These are phyloP conservation scores for Anthoceros angustus DNA, from an alignment of 225 moss, liverwort and hornwort genomes.

Conservation along the genomic window DNA sequence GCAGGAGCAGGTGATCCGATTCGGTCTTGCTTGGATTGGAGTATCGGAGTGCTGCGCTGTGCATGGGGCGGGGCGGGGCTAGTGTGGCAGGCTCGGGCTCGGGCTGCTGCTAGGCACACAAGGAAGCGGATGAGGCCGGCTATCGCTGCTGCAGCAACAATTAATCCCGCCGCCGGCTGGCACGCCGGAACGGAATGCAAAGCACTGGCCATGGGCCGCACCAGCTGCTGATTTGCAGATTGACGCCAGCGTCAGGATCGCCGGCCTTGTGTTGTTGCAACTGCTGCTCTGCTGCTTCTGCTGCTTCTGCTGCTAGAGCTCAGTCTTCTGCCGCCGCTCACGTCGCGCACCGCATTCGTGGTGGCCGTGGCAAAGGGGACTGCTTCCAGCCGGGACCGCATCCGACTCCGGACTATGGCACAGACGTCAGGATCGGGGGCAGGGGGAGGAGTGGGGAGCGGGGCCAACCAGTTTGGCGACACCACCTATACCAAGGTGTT, in stretches of 20 bases:
- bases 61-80: no score
- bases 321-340: no score
- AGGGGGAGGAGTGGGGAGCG: conserved; percentile 50
- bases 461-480: conserved; percentile 70
- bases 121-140: no score
- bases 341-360: no score
- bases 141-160: background rate
- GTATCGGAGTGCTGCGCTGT: no score
- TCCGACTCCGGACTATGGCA: background rate
- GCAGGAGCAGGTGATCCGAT: no score
- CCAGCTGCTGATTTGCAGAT: conserved; percentile 4
- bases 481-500: conserved; percentile 98
- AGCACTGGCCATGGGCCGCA: conserved; percentile 3
- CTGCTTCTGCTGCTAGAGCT: background rate
- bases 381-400: no score
- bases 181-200: background rate
- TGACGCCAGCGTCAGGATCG: background rate
- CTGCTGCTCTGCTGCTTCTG: background rate
- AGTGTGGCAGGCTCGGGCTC: no score
- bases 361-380: no score
- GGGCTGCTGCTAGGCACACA: no score
- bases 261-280: background rate
- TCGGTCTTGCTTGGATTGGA: no score
- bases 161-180: background rate
- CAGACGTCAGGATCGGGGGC: conserved; percentile 17